Evolutionary conservation across 768 basidiomycete genomes (phyloP), one percentile per base, ranked within the genome.

Genomic region (Boletus reticulatus): DNA sequence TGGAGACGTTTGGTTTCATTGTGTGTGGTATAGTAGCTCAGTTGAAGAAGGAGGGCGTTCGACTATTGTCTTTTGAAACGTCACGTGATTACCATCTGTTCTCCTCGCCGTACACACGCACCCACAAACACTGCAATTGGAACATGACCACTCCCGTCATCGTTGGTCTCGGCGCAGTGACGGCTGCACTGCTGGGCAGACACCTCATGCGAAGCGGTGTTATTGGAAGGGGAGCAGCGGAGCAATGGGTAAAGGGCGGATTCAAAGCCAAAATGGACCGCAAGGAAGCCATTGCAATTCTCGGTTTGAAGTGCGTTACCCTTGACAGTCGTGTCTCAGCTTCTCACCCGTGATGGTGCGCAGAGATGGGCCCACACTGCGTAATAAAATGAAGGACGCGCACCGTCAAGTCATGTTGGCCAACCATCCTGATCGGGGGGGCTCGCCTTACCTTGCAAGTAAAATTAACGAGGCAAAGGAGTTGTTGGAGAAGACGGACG

Each of bases 401-500:
- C 97, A 99, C 74, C 85, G 96, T 52, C 84, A 89, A 37, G 91
- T 99, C 62, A 99, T 99, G 97, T 81, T 98, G 48, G 91, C 94
- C 29, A 99, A 99, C 74, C 97, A 99, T 75, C 97, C 97, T 12
- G 97, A 99, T 78, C 82, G 97, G 58, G 97, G 97, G 34, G 97
- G 97, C 31, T 92, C 94, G n/a, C 97, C 97, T 8, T 99, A 98
- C 73, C 76, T 98, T 48, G 95, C 97, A 13, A 94, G 93, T 66
- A 98, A 99, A 80, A 96, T 98, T 59, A 99, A 99, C 73, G 97
- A 99, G 68, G 97, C 96, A 0, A 98, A 97, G 70, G 96, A 94
- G 65, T 61, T 96, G 54, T 72, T 97, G 45, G 94, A 97, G 34
- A 92, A 89, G 70, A 79, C 80, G n/a, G 85, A 88, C 48, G 80